Evolutionary conservation across 306 rosid species (phyloP).

Genomic region (Vicia villosa): DNA sequence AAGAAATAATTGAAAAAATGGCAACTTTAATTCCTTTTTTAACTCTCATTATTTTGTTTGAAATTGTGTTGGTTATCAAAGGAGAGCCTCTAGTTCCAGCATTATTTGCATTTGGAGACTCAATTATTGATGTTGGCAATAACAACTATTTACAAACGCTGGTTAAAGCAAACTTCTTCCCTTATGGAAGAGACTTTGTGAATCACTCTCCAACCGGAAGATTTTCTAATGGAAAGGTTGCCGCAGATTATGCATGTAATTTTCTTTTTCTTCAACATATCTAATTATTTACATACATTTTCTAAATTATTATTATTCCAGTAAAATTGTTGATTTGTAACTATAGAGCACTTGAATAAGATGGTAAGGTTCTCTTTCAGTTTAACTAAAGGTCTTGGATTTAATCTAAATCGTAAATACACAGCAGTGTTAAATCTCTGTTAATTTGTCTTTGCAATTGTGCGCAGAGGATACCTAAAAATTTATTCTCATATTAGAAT

Average conservation of each 20-base stretch:
- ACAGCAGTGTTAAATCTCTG: too few relatives aligned
- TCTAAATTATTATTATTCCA: too few relatives aligned
- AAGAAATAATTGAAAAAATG: slow-evolving; percentile 38
- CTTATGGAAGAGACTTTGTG: slow-evolving; percentile 74
- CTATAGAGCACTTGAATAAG: too few relatives aligned
- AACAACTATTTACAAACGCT: slow-evolving; percentile 51
- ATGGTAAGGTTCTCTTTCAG: too few relatives aligned
- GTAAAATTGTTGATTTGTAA: too few relatives aligned
- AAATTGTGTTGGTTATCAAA: slow-evolving; percentile 29
- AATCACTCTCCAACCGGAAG: slow-evolving; percentile 64
- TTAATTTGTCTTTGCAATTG: too few relatives aligned
- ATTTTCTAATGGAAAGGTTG: slow-evolving; percentile 75
- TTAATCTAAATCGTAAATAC: too few relatives aligned
- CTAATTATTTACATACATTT: not conserved
- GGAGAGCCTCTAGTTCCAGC: slow-evolving; percentile 75
- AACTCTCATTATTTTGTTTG: slow-evolving; percentile 33
- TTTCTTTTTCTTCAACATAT: not conserved
- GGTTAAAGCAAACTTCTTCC: slow-evolving; percentile 62
- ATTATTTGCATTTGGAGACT: slow-evolving; percentile 76
- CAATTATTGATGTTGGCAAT: slow-evolving; percentile 68
- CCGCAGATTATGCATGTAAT: slow-evolving; percentile 62
- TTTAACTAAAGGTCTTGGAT: too few relatives aligned
- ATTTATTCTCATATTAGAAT: too few relatives aligned
- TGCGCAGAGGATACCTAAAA: too few relatives aligned
- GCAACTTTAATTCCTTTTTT: slow-evolving; percentile 36